A percentile compares a stretch with the other conserved stretches of the same genome.
Conservation (phyloP, 495 filamentous ascomycete genomes). For the Cercophora scortea region DNA sequence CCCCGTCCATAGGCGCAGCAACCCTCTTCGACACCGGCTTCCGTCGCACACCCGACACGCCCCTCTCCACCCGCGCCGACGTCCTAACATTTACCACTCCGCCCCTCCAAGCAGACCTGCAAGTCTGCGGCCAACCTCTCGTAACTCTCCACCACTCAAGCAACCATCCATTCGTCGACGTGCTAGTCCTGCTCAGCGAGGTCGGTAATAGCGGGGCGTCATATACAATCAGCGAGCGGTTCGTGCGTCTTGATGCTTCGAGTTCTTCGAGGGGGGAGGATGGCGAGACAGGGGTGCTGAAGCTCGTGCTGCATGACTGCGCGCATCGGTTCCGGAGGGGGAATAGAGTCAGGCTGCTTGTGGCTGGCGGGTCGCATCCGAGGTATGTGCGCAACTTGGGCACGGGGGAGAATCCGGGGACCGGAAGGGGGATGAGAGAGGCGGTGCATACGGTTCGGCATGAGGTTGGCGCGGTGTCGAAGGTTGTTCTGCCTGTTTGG, state of each 20-base stretch:
- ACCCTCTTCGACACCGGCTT: neutral
- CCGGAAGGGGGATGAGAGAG: neutral
- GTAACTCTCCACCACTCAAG: conserved; percentile 17
- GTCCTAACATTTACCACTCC: conserved; percentile 22
- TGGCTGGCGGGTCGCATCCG: conserved; percentile 7
- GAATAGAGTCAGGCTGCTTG: neutral
- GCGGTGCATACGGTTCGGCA: neutral
- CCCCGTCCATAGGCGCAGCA: conserved; percentile 16
- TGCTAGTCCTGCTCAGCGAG: conserved; percentile 24
- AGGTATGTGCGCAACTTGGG: conserved; percentile 6
- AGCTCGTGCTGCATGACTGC: conserved; percentile 2
- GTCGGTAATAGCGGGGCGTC: conserved; percentile 20
- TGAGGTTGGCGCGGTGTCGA: neutral
- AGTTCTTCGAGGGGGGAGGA: conserved; percentile 8
- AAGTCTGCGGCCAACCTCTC: conserved; percentile 16
- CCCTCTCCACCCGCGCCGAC: conserved; percentile 16
- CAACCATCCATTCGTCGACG: conserved; percentile 21
- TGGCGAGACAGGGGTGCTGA: neutral
- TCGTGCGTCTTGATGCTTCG: neutral
- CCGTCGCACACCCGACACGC: conserved; percentile 14
- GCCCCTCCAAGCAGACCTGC: conserved; percentile 16
- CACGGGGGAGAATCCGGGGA: conserved; percentile 1
- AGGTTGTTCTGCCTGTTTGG: neutral
- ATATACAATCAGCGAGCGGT: conserved; percentile 17
- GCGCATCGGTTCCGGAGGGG: conserved; percentile 9